These are phyloP conservation scores for Pythium plurisporium DNA, from an alignment of 352 stramenopile species.

Conservation along the genomic window DNA sequence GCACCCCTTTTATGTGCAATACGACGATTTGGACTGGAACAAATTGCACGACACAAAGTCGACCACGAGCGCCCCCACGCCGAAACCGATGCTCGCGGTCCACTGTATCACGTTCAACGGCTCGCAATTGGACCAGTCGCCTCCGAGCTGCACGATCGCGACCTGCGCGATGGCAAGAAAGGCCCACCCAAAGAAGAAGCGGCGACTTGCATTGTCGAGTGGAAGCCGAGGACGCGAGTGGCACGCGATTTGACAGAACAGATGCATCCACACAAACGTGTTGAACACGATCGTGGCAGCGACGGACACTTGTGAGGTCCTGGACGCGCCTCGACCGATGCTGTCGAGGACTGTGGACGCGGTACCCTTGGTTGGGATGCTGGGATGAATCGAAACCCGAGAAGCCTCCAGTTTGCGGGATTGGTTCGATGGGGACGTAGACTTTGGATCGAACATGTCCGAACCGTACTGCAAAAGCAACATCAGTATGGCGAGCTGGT, in stretches of 20 bases:
- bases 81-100: neutral
- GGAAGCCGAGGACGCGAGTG: neutral
- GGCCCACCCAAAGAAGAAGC: neutral
- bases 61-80: neutral
- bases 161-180: neutral
- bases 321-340: neutral
- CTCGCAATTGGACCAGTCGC: neutral
- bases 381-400: neutral
- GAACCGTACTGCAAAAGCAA: neutral
- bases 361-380: neutral
- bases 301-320: neutral
- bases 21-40: too few relatives aligned
- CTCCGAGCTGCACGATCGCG: neutral
- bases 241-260: slow-evolving; percentile 19
- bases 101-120: neutral
- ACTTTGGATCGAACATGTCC: neutral
- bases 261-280: slow-evolving; percentile 26
- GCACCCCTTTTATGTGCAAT: too few relatives aligned
- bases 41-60: too few relatives aligned
- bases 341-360: neutral
- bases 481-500: neutral
- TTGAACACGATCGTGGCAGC: slow-evolving; percentile 22
- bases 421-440: too few relatives aligned
- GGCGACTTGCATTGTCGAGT: neutral
- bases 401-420: too few relatives aligned